Evolutionary conservation across 2,329 filamentous ascomycete genomes (phyloP), one percentile per base, ranked within the genome.

Genomic region (Exophiala lecanii-corni): DNA sequence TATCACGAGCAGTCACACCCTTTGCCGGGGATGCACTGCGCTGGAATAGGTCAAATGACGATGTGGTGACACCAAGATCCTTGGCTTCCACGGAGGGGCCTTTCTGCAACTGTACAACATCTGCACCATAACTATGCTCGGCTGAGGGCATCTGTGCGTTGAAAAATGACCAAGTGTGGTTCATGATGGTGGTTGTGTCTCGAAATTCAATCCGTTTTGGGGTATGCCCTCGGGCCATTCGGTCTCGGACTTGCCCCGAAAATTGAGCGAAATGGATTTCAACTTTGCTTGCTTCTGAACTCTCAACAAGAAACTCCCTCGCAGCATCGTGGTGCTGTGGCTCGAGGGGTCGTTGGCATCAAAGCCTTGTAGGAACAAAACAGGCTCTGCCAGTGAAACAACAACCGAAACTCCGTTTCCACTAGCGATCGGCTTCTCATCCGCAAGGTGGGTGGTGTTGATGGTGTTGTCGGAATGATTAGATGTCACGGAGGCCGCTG

Each of bases 201-300:
- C 80, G 84, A 40, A 87, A 81, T 30, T 94, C 86, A 1, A 83
- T 76, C 63, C 94, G 95, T 44, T 83, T 76, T 0, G 89, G 2
- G 92, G 91, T 20, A 97, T 92, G 77, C 80, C 88, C 69, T 97
- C 92, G 12, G 92, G 91, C 92, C 92, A 98, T 60, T 95, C 89
- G 1, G 92, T 97, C 51, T 84, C 79, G 2, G 89, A 87, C 60
- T 81, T 84, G 20, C 91, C 92, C 30, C 82, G 78, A 55, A 98
- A 86, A 57, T 86, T 91, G 39, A 98, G 72, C 4, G 85, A 89
- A 17, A 98, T 78, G 3, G 87, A 84, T 70, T 95, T 96, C 54
- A 98, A 82, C 67, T 98, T 98, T 35, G 89, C 81, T 53, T 86
- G 85, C 61, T 97, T 97, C 34, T 85, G 82, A 9, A 97, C 78